phyloP scores from a whole-genome alignment of 306 rosid genomes.

The Morella rubra region DNA sequence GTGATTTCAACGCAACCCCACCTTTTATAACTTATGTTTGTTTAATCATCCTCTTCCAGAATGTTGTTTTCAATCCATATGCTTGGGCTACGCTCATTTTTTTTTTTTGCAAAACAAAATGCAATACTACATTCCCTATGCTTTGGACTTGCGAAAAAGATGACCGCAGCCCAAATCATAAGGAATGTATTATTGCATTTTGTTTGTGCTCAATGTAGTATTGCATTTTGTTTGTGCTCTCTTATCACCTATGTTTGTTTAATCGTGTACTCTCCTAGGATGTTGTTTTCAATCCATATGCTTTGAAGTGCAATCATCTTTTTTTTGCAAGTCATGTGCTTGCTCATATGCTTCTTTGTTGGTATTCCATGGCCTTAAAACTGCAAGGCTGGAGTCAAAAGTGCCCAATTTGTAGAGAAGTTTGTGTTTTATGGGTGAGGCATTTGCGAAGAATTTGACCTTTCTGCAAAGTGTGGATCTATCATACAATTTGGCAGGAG shows the following conservation, averaged over 20 bases:
- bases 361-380: constrained; percentile 75
- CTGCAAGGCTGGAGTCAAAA: constrained; percentile 56
- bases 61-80: constrained; percentile 70
- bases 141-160: no score
- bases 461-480: not conserved
- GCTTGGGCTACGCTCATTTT: constrained; percentile 88
- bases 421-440: constrained; percentile 29
- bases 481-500: not conserved
- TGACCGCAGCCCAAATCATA: not conserved
- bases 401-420: constrained; percentile 97
- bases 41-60: constrained; percentile 38
- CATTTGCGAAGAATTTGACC: not conserved
- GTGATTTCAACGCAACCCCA: no score
- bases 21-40: no score
- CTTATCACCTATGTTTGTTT: constrained; percentile 19
- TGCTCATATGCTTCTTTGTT: constrained; percentile 84
- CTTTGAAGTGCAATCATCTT: constrained; percentile 86
- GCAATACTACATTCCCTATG: no score
- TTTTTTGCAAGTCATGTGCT: constrained; percentile 89
- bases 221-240: not conserved
- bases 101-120: constrained; percentile 29
- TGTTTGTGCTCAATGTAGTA: not conserved
- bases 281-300: constrained; percentile 71
- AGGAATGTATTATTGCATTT: constrained; percentile 2
- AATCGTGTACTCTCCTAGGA: constrained; percentile 49